Evolutionary conservation across 2,329 filamentous ascomycete genomes (phyloP).

Genomic region (Fusarium nematophilum): DNA sequence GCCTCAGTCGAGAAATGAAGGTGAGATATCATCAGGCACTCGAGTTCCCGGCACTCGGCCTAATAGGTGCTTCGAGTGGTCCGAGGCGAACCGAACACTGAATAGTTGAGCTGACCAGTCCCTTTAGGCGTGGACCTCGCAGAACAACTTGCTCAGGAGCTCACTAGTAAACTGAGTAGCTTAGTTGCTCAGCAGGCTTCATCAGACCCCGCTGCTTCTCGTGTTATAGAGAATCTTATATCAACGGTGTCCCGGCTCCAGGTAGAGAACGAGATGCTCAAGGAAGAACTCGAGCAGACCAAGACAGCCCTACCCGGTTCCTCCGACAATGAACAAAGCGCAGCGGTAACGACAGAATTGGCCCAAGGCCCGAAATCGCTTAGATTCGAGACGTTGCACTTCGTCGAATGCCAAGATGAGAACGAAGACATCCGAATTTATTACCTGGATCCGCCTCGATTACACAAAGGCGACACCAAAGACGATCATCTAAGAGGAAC

Average conservation of each 20-base stretch:
- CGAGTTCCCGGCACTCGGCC: too few relatives aligned
- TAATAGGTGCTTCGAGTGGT: too few relatives aligned
- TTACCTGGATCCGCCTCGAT: conserved; percentile 12
- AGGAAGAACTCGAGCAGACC: conserved; percentile 1
- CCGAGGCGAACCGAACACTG: too few relatives aligned
- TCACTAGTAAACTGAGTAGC: not conserved
- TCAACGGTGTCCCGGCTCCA: conserved; percentile 9
- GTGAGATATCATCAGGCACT: too few relatives aligned
- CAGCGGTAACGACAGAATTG: not conserved
- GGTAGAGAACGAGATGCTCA: conserved; percentile 13
- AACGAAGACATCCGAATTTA: fast-evolving
- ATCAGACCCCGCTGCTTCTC: not conserved
- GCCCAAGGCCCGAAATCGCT: not conserved
- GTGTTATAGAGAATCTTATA: not conserved
- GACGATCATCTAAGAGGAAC: conserved; percentile 1
- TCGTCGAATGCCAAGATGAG: not conserved
- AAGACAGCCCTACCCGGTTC: not conserved
- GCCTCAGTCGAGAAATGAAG: too few relatives aligned
- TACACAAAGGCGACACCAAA: conserved; percentile 19
- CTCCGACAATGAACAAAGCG: not conserved
- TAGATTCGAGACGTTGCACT: not conserved
- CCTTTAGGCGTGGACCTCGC: not conserved
- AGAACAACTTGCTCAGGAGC: not conserved
- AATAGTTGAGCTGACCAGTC: too few relatives aligned
- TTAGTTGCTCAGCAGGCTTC: not conserved